Base-by-base conservation (phyloP, 805 yeast species). In the Yamadazyma ubonensis region DNA sequence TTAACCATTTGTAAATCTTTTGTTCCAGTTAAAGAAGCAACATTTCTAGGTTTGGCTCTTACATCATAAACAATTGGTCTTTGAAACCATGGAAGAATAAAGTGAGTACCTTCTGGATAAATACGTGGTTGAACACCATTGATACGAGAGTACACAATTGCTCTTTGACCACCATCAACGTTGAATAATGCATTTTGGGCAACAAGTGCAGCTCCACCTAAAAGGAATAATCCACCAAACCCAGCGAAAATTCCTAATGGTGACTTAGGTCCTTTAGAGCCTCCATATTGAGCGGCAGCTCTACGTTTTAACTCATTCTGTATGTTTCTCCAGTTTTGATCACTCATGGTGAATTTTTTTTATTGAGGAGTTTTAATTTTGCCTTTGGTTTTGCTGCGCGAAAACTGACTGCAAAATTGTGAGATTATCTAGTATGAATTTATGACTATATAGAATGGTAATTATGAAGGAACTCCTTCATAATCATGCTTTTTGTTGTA, bases 121-220 rank as follows among this genome's bases (percentile, higher is more conserved):
- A 93, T 87, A 44, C 73, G 76, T 12, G 90, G 81, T 57, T 81
- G 85, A 34, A 93, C 82, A 58, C 99, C 99, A 36, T 79, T 75
- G 19, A 89, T 36, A 58, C 99, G 80, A 18, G 95, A 88, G 62
- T 93, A 93, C 27, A 93, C 77, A 56, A 93, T 90, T 12, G 97
- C 99, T 59, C 99, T 76, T 64, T 91, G 98, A 65, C 99, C 99
- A 79, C 99, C 99, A 65, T 93, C 98, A 44, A 93, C 99, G 50
- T 70, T 70, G 52, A 68, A 70, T 43, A 70, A 60, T 15, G 73
- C 73, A 44, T 69, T 69, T 39, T 67, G 72, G 11, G 68, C 73
- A 33, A 69, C 44, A 19, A 69, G 31, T 8, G 68, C 41, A n/a
- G 54, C 63, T 26, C 73, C 74, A 21, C 72, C 73, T 44, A 70